Base-by-base conservation (phyloP, 345 rosid species). In the Arabis alpina region DNA sequence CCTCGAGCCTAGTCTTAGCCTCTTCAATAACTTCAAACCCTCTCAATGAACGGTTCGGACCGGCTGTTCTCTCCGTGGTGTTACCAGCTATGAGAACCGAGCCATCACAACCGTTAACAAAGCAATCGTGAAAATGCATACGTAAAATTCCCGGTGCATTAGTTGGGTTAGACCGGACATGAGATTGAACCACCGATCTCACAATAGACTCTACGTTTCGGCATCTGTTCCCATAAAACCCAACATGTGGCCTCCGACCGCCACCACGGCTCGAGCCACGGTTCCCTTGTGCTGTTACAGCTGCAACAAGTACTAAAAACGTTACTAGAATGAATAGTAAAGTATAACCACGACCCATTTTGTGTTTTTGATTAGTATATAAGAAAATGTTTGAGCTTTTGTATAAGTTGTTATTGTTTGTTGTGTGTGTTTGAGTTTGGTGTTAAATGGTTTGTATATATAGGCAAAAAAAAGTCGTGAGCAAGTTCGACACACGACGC, bases 121-220 rank as follows among this genome's bases (percentile, higher is more conserved):
- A 79, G 30, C 82, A 79, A 60, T 79, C 82, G 8, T 79, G 82
- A 42, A 76, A 76, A 62, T 75, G 79, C 80, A 79, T 76, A 48
- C 82, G 79, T 5, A 79, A 60, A 58, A 79, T 24, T 28, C 80
- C 80, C 0, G 82, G 82, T 44, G 80, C 82, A 65, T 75, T 72
- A 4, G 77, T 68, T 0, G 77, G 64, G 44, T 76, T 68, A 11
- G 75, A 61, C 48, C 2, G 63, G 13, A 79, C 36, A 50, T 79
- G 82, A 49, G 76, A 71, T 15, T 12, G 47, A 40, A 79, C 66
- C 37, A 71, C 79, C n/a, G 71, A 41, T 48, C 44, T 15, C 36
- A 76, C 79, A 11, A 37, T 76, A 34, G 72, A 57, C 37, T 70
- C 79, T 10, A 76, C 76, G 36, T 64, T 56, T 32, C 71, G 71